Evolutionary conservation across 306 rosid genomes (phyloP).

Genomic region (Castanea crenata): DNA sequence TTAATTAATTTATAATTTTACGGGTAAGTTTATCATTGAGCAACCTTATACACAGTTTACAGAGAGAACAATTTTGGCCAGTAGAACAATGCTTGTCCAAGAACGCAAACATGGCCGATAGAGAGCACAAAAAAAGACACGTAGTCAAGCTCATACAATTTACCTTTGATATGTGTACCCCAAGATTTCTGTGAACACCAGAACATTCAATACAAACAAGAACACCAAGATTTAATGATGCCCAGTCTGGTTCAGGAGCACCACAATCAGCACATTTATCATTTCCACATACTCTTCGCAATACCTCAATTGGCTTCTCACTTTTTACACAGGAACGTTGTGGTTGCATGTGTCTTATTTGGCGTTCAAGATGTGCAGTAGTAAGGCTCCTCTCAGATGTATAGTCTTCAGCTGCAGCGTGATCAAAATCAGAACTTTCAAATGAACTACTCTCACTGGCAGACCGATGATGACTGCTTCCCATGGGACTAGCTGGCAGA

Average conservation of each 20-base stretch:
- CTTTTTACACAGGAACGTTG: constrained; percentile 71
- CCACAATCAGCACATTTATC: constrained; percentile 98
- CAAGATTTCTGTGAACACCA: constrained; percentile 99
- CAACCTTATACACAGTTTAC: constrained; percentile 5
- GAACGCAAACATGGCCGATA: neutral
- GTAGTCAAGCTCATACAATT: constrained; percentile 1
- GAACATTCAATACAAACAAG: constrained; percentile 99
- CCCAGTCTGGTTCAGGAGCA: constrained; percentile 98
- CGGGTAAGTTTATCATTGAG: constrained; percentile 6
- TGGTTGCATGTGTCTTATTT: constrained; percentile 66
- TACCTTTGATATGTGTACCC: constrained; percentile 99
- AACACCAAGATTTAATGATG: constrained; percentile 96
- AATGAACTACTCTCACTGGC: constrained; percentile 99
- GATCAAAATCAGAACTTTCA: constrained; percentile 98
- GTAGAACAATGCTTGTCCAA: neutral
- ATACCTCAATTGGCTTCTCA: constrained; percentile 89
- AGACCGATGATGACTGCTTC: constrained; percentile 86
- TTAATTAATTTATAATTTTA: constrained; percentile 1
- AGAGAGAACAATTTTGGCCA: neutral
- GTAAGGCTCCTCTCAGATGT: constrained; percentile 64
- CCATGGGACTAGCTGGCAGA: constrained; percentile 89
- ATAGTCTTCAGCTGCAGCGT: constrained; percentile 70
- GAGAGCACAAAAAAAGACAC: constrained; percentile 1
- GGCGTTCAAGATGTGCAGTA: constrained; percentile 63
- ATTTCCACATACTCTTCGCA: constrained; percentile 87